phyloP scores from a whole-genome alignment of 2,329 filamentous ascomycete genomes.

The Sporothrix brunneoviolacea region DNA sequence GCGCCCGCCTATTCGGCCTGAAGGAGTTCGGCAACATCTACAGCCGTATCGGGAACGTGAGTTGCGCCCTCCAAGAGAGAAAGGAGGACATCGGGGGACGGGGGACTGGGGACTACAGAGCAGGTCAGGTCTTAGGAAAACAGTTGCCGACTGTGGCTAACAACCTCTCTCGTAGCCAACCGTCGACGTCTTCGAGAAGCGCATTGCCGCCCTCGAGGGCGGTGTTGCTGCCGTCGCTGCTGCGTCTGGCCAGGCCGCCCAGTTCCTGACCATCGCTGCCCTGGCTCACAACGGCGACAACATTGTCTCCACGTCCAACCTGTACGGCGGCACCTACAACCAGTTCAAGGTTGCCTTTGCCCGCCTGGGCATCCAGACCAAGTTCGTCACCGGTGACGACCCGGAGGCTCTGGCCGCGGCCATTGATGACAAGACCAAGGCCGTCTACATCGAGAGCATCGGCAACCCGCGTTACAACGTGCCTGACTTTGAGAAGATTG shows the following conservation, averaged over 20 bases:
- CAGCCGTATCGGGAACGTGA: constrained; percentile 79
- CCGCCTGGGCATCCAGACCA: constrained; percentile 79
- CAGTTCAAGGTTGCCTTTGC: constrained; percentile 90
- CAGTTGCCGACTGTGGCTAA: no score
- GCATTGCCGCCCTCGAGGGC: constrained; percentile 90
- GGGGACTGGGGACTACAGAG: no score
- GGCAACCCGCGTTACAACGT: constrained; percentile 93
- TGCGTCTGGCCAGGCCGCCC: constrained; percentile 80
- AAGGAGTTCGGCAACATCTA: constrained; percentile 98
- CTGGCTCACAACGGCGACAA: constrained; percentile 88
- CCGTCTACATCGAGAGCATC: constrained; percentile 84
- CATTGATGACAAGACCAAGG: constrained; percentile 92
- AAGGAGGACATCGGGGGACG: neutral
- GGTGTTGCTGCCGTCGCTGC: constrained; percentile 81
- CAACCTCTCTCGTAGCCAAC: constrained; percentile 57
- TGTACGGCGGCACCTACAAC: constrained; percentile 96
- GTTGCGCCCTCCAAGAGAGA: neutral
- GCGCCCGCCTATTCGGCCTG: constrained; percentile 88
- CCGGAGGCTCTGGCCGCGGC: constrained; percentile 70
- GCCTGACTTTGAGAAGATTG: constrained; percentile 82
- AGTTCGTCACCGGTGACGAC: constrained; percentile 78
- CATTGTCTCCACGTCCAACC: constrained; percentile 81
- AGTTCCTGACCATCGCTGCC: constrained; percentile 81
- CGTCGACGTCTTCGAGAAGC: constrained; percentile 92
- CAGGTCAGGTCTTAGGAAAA: no score